Base-by-base conservation (phyloP, 768 basidiomycete genomes). In the Boletus edulis region DNA sequence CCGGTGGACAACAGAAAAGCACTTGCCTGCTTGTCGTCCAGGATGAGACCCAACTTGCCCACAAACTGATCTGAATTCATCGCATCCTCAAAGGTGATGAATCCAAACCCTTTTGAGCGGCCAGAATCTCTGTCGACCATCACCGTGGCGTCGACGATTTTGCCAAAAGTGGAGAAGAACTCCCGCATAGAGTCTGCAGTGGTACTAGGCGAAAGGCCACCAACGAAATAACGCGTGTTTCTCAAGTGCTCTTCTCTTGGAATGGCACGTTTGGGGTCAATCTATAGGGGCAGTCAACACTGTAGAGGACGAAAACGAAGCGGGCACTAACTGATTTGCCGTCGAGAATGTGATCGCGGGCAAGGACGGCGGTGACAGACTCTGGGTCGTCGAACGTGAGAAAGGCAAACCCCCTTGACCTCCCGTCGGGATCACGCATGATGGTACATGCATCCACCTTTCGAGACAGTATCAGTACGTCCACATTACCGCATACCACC, bases 211-310 rank as follows among this genome's bases (percentile, higher is more conserved):
- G 88, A 78, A 4, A 93, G 76, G 15, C 89, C 87, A 13, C 91
- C 90, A 4, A 93, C 87, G 61, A 93, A 93, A 62, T 91, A 86
- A 48, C 91, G 87, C 35, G 87, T 85, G 52, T 87, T 87, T 18
- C 83, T 74, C 45, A 84, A 69, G 63, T 91, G 89, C 60, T 92
- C 91, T 66, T 89, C 85, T 46, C 89, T 81, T 9, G 91, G 91
- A 54, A 93, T 91, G 0, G 91, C 91, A 39, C 90, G 84, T 71
- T 93, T 93, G 5, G 91, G 91, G 64, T 93, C 91, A 63, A 93
- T 93, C 90, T 92, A 67, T 32, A 13, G 37, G 27, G 17, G 18
- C 2, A 24, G 46, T 50, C 59, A 54, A 34, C 40, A 14, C 8
- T 8, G 32, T 1, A n/a, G 12, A 50, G 10, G 38, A 40, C n/a